Evolutionary conservation across 192 early-diverging fungal species (phyloP).

Genomic region (Gaertneriomyces sp.): DNA sequence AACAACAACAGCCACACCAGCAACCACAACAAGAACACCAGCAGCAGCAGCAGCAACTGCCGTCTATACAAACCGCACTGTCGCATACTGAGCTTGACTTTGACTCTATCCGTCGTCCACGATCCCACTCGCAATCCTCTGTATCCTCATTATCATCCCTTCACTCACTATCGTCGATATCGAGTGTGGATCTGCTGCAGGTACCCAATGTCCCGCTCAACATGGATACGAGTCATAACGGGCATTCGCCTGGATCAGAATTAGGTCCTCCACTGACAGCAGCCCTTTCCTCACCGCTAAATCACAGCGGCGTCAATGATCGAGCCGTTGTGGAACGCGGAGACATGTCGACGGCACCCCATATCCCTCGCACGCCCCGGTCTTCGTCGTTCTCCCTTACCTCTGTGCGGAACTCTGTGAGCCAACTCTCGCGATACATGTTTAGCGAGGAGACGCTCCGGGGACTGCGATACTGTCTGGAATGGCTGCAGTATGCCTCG

Average conservation of each 20-base stretch:
- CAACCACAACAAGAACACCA: too few species aligned
- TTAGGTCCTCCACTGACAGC: constrained; percentile 9
- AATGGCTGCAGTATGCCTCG: constrained; percentile 83
- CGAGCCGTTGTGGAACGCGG: constrained; percentile 1
- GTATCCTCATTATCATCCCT: constrained; percentile 10
- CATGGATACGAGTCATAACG: not conserved
- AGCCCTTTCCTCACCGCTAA: too few species aligned
- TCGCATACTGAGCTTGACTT: too few species aligned
- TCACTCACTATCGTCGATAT: too few species aligned
- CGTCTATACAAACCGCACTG: too few species aligned
- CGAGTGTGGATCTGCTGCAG: constrained; percentile 18
- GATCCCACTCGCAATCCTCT: too few species aligned
- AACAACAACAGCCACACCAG: too few species aligned
- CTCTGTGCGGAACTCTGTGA: too few species aligned
- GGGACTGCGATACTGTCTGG: constrained; percentile 81
- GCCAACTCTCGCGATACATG: constrained; percentile 27
- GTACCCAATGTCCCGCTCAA: constrained; percentile 21
- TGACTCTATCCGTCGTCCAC: too few species aligned
- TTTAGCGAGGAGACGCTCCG: constrained; percentile 86
- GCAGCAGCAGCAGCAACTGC: too few species aligned
- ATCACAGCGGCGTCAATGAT: too few species aligned
- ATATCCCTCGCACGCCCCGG: constrained; percentile 41
- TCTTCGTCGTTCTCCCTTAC: not conserved
- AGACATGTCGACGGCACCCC: constrained; percentile 30
- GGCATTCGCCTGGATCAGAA: too few species aligned